A percentile compares a stretch with the other conserved stretches of the same genome.
These are phyloP conservation scores for Boletus insuetus DNA, from an alignment of 768 basidiomycete species.

Conservation along the genomic window DNA sequence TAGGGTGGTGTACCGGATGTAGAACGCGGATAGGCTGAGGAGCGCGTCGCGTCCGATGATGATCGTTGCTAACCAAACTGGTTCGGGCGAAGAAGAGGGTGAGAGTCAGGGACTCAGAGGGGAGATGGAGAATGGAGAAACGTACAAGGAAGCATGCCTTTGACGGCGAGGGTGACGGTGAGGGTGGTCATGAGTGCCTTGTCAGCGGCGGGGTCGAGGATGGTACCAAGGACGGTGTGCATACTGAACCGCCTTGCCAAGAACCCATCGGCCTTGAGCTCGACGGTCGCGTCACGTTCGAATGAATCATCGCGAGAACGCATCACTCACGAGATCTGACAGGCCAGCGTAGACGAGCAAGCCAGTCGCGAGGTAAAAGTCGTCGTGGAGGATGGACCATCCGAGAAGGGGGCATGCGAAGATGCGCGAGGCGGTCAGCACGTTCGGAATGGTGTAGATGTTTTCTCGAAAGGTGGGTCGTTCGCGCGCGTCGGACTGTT, in stretches of 20 bases:
- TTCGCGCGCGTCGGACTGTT: constrained; percentile 4
- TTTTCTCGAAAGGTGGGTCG: constrained; percentile 63
- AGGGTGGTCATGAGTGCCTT: constrained; percentile 94
- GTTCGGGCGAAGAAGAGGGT: neutral
- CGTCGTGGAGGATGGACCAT: constrained; percentile 79
- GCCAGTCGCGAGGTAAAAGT: constrained; percentile 78
- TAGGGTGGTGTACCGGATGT: constrained; percentile 87
- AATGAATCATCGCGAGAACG: neutral
- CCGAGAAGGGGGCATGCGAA: constrained; percentile 88
- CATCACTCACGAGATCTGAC: constrained; percentile 74
- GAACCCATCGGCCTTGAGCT: constrained; percentile 72
- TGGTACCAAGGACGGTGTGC: constrained; percentile 90
- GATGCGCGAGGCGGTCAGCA: constrained; percentile 86
- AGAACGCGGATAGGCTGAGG: constrained; percentile 86
- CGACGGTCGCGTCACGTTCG: neutral
- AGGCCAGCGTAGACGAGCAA: constrained; percentile 89
- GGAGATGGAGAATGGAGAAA: constrained; percentile 5
- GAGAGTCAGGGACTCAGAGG: neutral
- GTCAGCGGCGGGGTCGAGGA: constrained; percentile 96
- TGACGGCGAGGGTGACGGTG: constrained; percentile 80
- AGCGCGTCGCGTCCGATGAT: constrained; percentile 89
- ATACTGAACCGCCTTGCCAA: constrained; percentile 84
- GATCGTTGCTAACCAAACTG: constrained; percentile 82
- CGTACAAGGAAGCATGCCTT: constrained; percentile 80
- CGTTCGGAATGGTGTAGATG: constrained; percentile 92